Conservation (phyloP, 345 rosid genomes). For the Gossypium thurberi region DNA sequence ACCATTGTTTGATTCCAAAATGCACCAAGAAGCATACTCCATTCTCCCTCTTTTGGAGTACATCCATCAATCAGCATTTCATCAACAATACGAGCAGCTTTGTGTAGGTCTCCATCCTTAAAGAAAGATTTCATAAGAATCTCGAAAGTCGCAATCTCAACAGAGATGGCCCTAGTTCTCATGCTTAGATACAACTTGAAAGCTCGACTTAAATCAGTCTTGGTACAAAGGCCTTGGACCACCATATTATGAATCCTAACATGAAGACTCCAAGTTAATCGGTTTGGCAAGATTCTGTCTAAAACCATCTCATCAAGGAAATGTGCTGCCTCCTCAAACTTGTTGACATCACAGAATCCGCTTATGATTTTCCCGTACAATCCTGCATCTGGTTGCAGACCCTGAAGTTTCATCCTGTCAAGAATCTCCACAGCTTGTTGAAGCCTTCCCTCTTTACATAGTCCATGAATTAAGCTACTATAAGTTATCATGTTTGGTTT, state of each 20-base stretch:
- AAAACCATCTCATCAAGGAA: conserved; percentile 83
- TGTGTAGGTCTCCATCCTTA: conserved; percentile 52
- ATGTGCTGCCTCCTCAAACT: conserved; percentile 75
- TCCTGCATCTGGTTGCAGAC: conserved; percentile 80
- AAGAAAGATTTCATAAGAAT: conserved; percentile 46
- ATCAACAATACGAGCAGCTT: conserved; percentile 50
- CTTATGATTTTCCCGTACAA: conserved; percentile 64
- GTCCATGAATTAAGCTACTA: conserved; percentile 61
- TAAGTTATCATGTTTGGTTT: conserved; percentile 67
- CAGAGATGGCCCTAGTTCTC: conserved; percentile 61
- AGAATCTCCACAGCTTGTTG: conserved; percentile 63
- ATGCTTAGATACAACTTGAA: conserved; percentile 54
- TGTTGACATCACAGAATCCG: conserved; percentile 45
- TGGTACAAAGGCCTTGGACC: conserved; percentile 50
- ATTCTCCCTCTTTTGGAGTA: conserved; percentile 43
- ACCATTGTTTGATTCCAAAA: conserved; percentile 34
- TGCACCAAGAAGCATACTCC: conserved; percentile 41
- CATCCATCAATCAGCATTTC: conserved; percentile 73
- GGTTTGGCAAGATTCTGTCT: conserved; percentile 50
- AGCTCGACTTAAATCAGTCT: conserved; percentile 39
- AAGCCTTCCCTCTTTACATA: conserved; percentile 66
- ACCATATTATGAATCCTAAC: conserved; percentile 57
- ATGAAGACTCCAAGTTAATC: conserved; percentile 71
- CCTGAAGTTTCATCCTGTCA: conserved; percentile 89
- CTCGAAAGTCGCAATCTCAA: conserved; percentile 36